Evolutionary conservation across 805 yeast species (phyloP), one percentile per base, ranked within the genome.

Genomic region (Zygotorulaspora florentina): DNA sequence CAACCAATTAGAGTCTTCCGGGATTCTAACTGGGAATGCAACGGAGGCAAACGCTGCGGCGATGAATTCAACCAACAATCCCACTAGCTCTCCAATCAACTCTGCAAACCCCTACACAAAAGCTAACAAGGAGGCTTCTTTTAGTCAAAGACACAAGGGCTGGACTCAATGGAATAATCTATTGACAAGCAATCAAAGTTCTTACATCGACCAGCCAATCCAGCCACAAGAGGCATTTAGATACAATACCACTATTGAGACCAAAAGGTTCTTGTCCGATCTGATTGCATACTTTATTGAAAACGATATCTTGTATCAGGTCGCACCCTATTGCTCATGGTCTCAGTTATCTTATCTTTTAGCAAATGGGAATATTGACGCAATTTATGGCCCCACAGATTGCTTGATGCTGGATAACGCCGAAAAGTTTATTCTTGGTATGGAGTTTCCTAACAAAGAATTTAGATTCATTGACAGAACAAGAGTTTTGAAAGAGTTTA

Each of bases 381-480:
- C 85, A 4, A 79, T 90, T 30, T 86, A 81, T 65, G 96, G 96
- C 0, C 83, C 96, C 7, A 83, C 89, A 1, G 98, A 93, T 56
- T 73, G 81, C 31, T 68, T 90, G 36, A 69, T 91, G 61, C 64
- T 79, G 38, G 67, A 66, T 4, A 75, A 77, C 18, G 74, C 85
- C 23, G 93, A 87, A 46, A 83, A 79, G 53, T 80, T 89, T 47
- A 83, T 91, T 45, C 65, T 82, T 40, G 78, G 84, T 15, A 75
- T 89, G 73, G 95, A 86, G 49, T 75, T 81, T 50, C 79, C 74
- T 43, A 71, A 74, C 29, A 76, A 76, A 52, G 85, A 79, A 50
- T 85, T 88, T 60, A 74, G 83, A 55, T 85, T 74, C 59, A 70
- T 89, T 36, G 86, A 81, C 51, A 80, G 76, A 54, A 48, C 63